These are phyloP conservation scores for Globisporangium lucens DNA, from an alignment of 352 stramenopile genomes.

Conservation along the genomic window DNA sequence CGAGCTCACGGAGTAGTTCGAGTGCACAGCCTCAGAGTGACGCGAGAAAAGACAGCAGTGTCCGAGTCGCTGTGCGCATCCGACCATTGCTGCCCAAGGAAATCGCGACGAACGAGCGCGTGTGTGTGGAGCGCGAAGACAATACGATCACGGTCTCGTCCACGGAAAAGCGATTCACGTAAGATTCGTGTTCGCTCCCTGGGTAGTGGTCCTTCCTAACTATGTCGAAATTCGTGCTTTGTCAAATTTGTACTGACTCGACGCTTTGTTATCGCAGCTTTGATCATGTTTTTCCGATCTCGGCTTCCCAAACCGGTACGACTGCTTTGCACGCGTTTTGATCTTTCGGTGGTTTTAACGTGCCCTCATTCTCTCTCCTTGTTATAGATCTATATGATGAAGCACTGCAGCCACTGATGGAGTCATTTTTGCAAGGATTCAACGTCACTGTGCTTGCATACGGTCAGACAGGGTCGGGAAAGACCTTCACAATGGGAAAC, in stretches of 20 bases:
- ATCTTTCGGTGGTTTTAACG: not conserved
- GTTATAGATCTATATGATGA: slow-evolving; percentile 60
- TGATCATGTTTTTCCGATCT: slow-evolving; percentile 74
- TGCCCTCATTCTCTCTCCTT: not conserved
- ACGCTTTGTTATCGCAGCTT: slow-evolving; percentile 39
- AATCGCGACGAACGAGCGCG: slow-evolving; percentile 43
- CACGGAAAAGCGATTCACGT: slow-evolving; percentile 65
- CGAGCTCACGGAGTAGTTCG: slow-evolving; percentile 18
- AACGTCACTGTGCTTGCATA: slow-evolving; percentile 88
- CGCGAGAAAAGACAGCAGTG: slow-evolving; percentile 55
- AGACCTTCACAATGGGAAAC: slow-evolving; percentile 87
- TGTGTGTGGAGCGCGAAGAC: slow-evolving; percentile 37
- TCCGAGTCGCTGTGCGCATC: slow-evolving; percentile 76
- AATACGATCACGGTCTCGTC: slow-evolving; percentile 38
- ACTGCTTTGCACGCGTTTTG: not conserved
- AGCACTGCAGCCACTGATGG: slow-evolving; percentile 72
- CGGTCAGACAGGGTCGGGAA: slow-evolving; percentile 81
- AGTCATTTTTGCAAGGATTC: slow-evolving; percentile 86
- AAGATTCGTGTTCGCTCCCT: slow-evolving; percentile 15
- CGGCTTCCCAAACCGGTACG: slow-evolving; percentile 47
- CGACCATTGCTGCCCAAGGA: slow-evolving; percentile 79
- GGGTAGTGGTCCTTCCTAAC: not conserved
- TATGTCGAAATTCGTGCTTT: not conserved
- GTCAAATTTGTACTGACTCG: not conserved
- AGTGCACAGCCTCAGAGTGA: not conserved